Percentiles rank a stretch among this genome's conserved stretches.
These are phyloP conservation scores for Sporothrix schenckii DNA, from an alignment of 2,329 filamentous ascomycete genomes.

Conservation along the genomic window DNA sequence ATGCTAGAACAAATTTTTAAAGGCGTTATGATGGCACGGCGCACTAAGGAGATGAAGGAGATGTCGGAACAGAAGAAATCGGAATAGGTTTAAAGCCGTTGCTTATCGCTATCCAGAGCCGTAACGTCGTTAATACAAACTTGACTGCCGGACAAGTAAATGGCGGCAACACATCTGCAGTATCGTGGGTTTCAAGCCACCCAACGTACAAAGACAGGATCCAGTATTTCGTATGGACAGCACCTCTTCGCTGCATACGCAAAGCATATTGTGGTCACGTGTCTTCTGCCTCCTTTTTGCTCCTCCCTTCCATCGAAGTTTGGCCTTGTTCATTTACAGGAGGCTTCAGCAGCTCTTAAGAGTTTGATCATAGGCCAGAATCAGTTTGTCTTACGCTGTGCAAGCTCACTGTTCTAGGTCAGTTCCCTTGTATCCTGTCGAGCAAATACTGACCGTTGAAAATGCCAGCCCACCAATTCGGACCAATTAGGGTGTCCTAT, in stretches of 20 bases:
- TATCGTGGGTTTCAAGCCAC: too few species aligned
- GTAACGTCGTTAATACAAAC: too few species aligned
- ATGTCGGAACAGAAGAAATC: conserved; percentile 9
- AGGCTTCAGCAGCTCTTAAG: background rate
- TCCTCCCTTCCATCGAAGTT: background rate
- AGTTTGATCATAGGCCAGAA: too few species aligned
- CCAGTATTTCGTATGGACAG: too few species aligned
- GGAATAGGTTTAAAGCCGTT: background rate
- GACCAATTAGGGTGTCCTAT: background rate
- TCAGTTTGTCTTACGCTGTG: background rate
- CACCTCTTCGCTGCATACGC: too few species aligned
- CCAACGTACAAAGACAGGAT: too few species aligned
- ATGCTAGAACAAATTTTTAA: background rate
- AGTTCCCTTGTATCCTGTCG: background rate
- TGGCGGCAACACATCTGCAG: too few species aligned
- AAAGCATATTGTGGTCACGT: conserved; percentile 8
- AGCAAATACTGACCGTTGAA: background rate
- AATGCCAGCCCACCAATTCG: background rate
- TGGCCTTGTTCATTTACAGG: conserved; percentile 8
- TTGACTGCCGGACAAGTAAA: too few species aligned
- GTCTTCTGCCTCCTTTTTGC: background rate
- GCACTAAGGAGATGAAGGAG: conserved; percentile 5
- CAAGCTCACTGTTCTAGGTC: conserved; percentile 4
- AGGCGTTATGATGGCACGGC: conserved; percentile 18
- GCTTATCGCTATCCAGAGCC: too few species aligned